Percentiles rank a stretch among this genome's conserved stretches.
Conservation (phyloP, 2,329 filamentous ascomycete species). For the Myriosclerotinia scirpicola region DNA sequence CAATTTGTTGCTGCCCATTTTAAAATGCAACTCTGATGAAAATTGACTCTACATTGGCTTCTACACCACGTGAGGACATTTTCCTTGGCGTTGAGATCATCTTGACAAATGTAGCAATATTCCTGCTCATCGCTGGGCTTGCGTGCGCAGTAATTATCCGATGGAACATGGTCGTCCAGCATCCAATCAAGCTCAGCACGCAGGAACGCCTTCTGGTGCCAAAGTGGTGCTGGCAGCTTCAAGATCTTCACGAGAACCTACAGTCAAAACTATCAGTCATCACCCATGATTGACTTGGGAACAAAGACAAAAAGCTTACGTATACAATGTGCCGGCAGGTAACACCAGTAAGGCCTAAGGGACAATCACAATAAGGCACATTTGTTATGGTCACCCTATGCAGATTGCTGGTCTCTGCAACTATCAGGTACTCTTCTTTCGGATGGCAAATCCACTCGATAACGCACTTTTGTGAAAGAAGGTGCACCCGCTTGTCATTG, state of each 20-base stretch:
- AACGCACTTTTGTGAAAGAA: background rate
- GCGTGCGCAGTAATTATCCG: background rate
- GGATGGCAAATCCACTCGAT: too few relatives aligned
- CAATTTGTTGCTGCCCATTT: background rate
- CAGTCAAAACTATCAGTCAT: background rate
- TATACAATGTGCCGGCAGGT: slow-evolving; percentile 66
- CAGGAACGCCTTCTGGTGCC: background rate
- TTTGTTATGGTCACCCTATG: slow-evolving; percentile 58
- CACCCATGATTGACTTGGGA: background rate
- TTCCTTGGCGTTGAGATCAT: background rate
- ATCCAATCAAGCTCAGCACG: background rate
- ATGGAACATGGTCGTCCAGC: background rate
- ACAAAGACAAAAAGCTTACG: slow-evolving; percentile 45
- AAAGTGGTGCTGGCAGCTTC: background rate
- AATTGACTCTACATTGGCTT: background rate
- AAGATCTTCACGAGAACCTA: background rate
- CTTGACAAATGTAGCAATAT: background rate
- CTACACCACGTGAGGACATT: background rate
- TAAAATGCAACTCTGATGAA: background rate
- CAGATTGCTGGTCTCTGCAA: slow-evolving; percentile 61
- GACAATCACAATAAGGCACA: slow-evolving; percentile 55
- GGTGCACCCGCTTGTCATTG: too few relatives aligned
- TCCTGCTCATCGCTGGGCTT: background rate
- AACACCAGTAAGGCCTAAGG: slow-evolving; percentile 53
- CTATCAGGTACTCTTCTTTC: slow-evolving; percentile 44